These are phyloP conservation scores for Penicillium sp. DNA, from an alignment of 2,329 filamentous ascomycete species.

Conservation along the genomic window DNA sequence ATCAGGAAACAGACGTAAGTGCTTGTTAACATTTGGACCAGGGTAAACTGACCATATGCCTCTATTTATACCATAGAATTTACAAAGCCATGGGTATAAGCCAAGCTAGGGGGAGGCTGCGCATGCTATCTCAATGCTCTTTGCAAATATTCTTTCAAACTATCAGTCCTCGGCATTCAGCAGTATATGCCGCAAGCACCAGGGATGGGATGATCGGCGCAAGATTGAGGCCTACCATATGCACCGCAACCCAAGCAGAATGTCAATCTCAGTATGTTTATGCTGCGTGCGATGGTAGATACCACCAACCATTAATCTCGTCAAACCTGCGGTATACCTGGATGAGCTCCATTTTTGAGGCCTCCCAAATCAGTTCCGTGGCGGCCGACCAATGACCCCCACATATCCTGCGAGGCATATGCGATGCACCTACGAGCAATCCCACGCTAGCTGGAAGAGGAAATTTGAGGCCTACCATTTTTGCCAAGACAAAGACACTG, in stretches of 20 bases:
- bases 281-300: background rate
- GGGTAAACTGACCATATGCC: background rate
- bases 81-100: background rate
- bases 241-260: background rate
- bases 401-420: background rate
- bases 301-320: background rate
- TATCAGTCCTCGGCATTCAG: too few species aligned
- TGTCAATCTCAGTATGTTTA: too few species aligned
- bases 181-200: background rate
- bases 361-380: background rate
- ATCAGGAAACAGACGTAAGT: background rate
- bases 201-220: background rate
- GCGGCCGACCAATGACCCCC: background rate
- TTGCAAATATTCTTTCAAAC: background rate
- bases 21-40: background rate
- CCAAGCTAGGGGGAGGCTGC: background rate
- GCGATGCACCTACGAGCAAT: background rate
- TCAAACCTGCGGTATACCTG: too few species aligned
- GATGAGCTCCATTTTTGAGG: background rate
- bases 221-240: conserved; percentile 4
- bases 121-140: background rate
- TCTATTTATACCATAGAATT: background rate
- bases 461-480: conserved; percentile 6
- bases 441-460: background rate
- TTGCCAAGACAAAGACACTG: background rate